These are phyloP conservation scores for Boechera retrofracta DNA, from an alignment of 345 rosid species.

Conservation along the genomic window DNA sequence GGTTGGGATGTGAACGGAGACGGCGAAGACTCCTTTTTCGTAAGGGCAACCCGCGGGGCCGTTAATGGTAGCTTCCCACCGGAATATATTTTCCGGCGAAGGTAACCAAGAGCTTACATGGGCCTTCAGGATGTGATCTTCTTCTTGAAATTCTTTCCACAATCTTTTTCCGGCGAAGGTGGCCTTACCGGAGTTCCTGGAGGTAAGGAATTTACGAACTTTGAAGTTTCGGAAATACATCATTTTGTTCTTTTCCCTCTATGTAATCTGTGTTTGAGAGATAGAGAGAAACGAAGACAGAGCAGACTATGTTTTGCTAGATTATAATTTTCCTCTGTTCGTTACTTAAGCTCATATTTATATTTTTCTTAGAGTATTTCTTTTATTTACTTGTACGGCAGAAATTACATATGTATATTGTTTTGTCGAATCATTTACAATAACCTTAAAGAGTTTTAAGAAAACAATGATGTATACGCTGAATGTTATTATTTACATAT, in stretches of 20 bases:
- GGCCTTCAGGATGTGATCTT: not conserved
- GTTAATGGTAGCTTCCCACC: constrained; percentile 29
- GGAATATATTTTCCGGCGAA: constrained; percentile 27
- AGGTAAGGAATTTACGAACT: not conserved
- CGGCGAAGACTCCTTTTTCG: constrained; percentile 26
- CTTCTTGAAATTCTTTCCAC: not conserved
- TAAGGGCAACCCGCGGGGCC: constrained; percentile 29
- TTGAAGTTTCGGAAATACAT: not conserved
- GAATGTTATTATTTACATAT: constrained; percentile 2
- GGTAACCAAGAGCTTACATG: not conserved
- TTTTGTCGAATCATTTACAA: not conserved
- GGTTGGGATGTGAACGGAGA: constrained; percentile 14
- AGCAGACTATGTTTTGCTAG: not conserved
- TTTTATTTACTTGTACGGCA: not conserved
- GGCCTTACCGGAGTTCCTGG: not conserved
- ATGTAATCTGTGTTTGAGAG: not conserved
- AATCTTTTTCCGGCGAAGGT: constrained; percentile 26
- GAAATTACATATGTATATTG: not conserved
- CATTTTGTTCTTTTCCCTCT: not conserved
- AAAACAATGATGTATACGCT: not conserved
- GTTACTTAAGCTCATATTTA: constrained; percentile 1
- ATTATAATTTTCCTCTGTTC: not conserved
- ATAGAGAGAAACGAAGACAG: not conserved
- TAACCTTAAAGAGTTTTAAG: not conserved
- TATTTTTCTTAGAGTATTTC: not conserved